Evolutionary conservation across 371 early-diverging fungal genomes (phyloP).

Genomic region (Mucor piriformis): DNA sequence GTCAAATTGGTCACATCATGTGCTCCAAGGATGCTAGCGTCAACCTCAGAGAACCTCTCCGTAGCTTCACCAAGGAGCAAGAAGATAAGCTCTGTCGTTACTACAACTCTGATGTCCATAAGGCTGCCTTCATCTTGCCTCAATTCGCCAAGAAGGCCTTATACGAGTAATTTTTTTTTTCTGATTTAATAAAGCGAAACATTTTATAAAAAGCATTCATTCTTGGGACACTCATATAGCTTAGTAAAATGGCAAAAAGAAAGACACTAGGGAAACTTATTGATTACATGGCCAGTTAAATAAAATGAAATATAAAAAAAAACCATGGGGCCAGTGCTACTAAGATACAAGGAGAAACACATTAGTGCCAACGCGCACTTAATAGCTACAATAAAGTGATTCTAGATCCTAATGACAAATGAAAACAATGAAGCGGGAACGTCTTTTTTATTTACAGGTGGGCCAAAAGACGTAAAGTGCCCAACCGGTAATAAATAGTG

Average conservation of each 20-base stretch:
- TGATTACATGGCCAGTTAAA: no score
- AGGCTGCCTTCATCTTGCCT: conserved; percentile 91
- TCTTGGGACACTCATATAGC: no score
- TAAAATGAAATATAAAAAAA: no score
- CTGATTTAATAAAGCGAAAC: no score
- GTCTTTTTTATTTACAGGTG: conserved; percentile 42
- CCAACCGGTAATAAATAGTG: conserved; percentile 21
- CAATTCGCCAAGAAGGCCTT: conserved; percentile 77
- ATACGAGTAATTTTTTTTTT: conserved; percentile 20
- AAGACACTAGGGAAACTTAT: no score
- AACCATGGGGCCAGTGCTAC: no score
- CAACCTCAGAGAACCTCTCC: conserved; percentile 78
- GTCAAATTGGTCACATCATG: conserved; percentile 95
- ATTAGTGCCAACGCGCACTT: no score
- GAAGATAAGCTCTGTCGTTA: conserved; percentile 84
- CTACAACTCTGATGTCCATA: conserved; percentile 94
- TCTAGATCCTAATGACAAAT: no score
- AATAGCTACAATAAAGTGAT: no score
- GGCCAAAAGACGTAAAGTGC: conserved; percentile 42
- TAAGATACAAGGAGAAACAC: no score
- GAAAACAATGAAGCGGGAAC: conserved; percentile 4
- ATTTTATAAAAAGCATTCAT: no score
- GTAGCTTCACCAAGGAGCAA: conserved; percentile 75
- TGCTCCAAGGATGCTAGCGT: conserved; percentile 80
- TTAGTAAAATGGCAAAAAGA: no score